phyloP scores from a whole-genome alignment of 1,284 basidiomycete species.

The Pisolithus thermaeus region DNA sequence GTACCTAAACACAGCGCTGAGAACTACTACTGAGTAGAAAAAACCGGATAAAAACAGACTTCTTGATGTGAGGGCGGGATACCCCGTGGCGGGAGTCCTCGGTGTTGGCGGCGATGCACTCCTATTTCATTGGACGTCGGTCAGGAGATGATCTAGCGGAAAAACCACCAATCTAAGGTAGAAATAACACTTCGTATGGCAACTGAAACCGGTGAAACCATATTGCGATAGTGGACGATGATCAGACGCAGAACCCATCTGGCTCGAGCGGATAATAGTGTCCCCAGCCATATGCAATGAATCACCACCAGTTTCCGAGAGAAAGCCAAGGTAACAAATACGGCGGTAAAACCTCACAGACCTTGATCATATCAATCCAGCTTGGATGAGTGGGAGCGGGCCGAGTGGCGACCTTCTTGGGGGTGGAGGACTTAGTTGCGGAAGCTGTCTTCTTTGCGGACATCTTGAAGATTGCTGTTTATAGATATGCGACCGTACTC shows the following conservation, averaged over 20 bases:
- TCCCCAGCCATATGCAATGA: not conserved
- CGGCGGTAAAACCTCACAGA: slow-evolving; percentile 23
- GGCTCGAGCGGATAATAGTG: not conserved
- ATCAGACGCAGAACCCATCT: not conserved
- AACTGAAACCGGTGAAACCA: not conserved
- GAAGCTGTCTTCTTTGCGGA: slow-evolving; percentile 28
- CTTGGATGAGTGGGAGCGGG: slow-evolving; percentile 53
- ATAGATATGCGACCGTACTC: slow-evolving; percentile 28
- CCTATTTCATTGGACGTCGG: slow-evolving; percentile 38
- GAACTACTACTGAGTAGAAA: slow-evolving; percentile 6
- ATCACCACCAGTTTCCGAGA: not conserved
- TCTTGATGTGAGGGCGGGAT: slow-evolving; percentile 90
- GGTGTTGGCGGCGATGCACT: slow-evolving; percentile 72
- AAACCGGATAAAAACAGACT: slow-evolving; percentile 40
- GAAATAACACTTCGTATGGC: not conserved
- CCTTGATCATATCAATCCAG: slow-evolving; percentile 80
- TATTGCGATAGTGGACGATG: not conserved
- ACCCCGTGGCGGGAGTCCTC: slow-evolving; percentile 82
- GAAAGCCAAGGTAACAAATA: too few species aligned
- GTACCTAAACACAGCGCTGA: slow-evolving; percentile 42
- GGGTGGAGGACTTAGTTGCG: slow-evolving; percentile 19
- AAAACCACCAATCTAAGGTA: slow-evolving; percentile 2
- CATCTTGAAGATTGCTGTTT: slow-evolving; percentile 20
- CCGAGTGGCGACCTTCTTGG: slow-evolving; percentile 34
- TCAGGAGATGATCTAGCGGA: slow-evolving; percentile 17